Evolutionary conservation across 164 flowering plant genomes (phyloP), one percentile per base, ranked within the genome.

Genomic region (Chimonanthus praecox): DNA sequence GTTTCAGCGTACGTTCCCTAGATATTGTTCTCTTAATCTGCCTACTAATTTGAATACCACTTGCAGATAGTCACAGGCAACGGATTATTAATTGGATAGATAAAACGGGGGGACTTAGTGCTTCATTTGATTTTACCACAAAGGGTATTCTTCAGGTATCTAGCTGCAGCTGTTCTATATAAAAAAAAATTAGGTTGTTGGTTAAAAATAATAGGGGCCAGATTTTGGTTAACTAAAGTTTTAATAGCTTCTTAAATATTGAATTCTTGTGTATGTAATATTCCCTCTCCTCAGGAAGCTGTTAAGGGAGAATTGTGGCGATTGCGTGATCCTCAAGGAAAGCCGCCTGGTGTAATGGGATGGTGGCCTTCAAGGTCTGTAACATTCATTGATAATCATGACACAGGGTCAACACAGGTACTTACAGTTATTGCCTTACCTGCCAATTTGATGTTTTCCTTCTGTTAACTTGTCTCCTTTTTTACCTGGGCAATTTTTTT

Each of bases 341-440:
- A 94, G 81, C 98, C 98, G 71, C 97, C 97, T 7, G 97, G 98
- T 75, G 89, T 94, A 15, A 76, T 94, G 83, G 98, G 98, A 73
- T 92, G 92, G 98, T 94, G 98, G 97, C 88, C 98, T 76, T 94
- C 97, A 70, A 90, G 97, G 82, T 86, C 97, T 70, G 94, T 88
- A 64, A 92, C 98, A 15, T 90, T 92, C 77, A 63, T 94, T 75
- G 98, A 94, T 76, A 94, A 94, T 79, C 98, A 94, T 81, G 98
- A 94, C 63, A 94, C 98, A 4, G 98, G 98, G 67, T 94, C 98
- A 67, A 90, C 97, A 58, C 97, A 94, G 97, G 98, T 92, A 78
- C 5, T 48, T 60, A 10, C 5, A 54, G 65, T 48, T 7, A 54
- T 54, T 21, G 6, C 48, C 18, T 64, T 8, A 9, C 3, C 5